Evolutionary conservation across 164 flowering plant species (phyloP), one percentile per base, ranked within the genome.

Genomic region (Annona squamosa): DNA sequence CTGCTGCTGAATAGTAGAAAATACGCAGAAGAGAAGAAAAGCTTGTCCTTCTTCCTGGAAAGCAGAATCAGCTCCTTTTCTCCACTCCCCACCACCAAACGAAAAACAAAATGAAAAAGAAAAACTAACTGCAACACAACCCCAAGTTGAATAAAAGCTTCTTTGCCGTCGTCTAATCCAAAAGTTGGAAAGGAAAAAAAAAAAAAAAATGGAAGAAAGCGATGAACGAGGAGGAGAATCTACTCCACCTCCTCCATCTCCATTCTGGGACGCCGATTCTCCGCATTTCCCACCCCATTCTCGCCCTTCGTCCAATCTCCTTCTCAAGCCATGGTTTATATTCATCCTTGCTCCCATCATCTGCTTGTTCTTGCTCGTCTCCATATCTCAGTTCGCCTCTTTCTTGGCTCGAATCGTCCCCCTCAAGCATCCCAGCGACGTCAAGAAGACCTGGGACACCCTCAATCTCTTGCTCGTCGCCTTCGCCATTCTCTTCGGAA

Each of bases 401-500:
- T 68, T 88, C 48, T 75, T 87, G 26, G 78, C 87, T 0, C 66
- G 79, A 74, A 62, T 83, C 13, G 75, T 85, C 26, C 85, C 85
- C 1, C 72, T 83, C 48, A 26, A 86, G 63, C 73, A 74, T 63
- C 92, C 91, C 2, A 68, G 10, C 41, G 66, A 82, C 4, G 85
- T 93, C 10, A 85, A 78, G 80, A 86, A 77, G 43, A 77, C 89
- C 71, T 91, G 97, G 96, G 93, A 90, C 45, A 79, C 84, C 1
- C 70, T 94, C 52, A 94, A 87, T 67, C 64, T 94, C 13, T 18
- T 89, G 3, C 80, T 94, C 0, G 94, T 94, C 4, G 42, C 87
- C 64, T 86, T 90, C 42, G 98, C 96, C 6, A 86, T 91, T 71
- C 75, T 90, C n/a, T 90, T 89, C 66, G 98, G 97, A 12, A 68